Base-by-base conservation (phyloP, 768 basidiomycete genomes). In the Pulveroboletus sp. region DNA sequence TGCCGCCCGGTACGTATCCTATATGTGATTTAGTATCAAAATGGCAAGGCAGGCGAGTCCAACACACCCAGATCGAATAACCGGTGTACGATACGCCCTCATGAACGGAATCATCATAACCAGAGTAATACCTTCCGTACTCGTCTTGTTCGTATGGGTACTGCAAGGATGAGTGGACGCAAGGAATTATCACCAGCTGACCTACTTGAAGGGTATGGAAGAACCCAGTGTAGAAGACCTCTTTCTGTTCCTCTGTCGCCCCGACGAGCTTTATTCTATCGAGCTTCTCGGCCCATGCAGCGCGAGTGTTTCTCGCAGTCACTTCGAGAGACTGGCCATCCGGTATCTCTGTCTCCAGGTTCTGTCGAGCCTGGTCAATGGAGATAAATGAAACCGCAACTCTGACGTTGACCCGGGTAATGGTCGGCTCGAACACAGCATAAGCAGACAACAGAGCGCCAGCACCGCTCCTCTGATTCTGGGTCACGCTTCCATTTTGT, bases 111-210 rank as follows among this genome's bases (percentile, higher is more conserved):
- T 85, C 79, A 48, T 87, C 83, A 51, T 91, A 90, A 1, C 80
- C 89, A 6, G 88, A 90, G 64, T 85, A 92, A 64, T 91, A 90
- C 7, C 59, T 62, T 4, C 78, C 78, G 35, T 76, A 70, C 62
- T 91, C 89, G 54, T 76, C 72, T 51, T 86, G 79, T 60, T 90
- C 87, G 57, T 83, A 85, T 0, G 89, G 89, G 55, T 88, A 90
- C 80, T 90, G 65, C 0, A 46, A 46, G 24, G 56, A 28, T 52
- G 37, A 38, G 57, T 8, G 41, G 32, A 24, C 2, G 36, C 6
- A 14, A 12, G 26, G 2, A 36, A 8, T 15, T 7, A 30, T 47
- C 4, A 38, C 4, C 14, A 7, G 45, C 17, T 32, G 35, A 49
- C 56, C 55, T 35, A 80, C 81, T 69, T 82, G 82, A 5, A 85